phyloP scores from a whole-genome alignment of 371 early-diverging fungal genomes.

The Mortierella polycephala region DNA sequence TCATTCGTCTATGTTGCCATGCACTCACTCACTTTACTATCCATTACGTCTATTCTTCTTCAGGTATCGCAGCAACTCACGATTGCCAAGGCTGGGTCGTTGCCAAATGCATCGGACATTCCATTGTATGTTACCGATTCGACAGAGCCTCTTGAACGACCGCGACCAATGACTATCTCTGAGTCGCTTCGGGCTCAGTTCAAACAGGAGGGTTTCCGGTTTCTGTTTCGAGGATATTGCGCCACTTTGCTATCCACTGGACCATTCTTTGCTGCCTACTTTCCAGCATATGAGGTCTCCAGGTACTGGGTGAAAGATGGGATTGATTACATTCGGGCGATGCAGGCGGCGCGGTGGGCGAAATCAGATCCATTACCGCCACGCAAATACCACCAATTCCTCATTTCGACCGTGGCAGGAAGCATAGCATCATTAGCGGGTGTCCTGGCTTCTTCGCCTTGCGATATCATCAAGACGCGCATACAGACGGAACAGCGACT shows the following conservation, averaged over 20 bases:
- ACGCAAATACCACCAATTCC: constrained; percentile 23
- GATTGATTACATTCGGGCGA: constrained; percentile 38
- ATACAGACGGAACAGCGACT: constrained; percentile 47
- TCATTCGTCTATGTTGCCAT: neutral
- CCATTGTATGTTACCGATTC: constrained; percentile 35
- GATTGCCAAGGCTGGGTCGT: constrained; percentile 37
- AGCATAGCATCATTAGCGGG: constrained; percentile 40
- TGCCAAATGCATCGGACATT: constrained; percentile 33
- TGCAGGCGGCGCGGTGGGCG: constrained; percentile 21
- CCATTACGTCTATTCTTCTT: no score
- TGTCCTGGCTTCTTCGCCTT: constrained; percentile 32
- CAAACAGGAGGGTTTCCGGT: constrained; percentile 41
- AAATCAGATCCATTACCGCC: constrained; percentile 36
- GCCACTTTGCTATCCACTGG: constrained; percentile 37
- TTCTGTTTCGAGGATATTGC: constrained; percentile 45
- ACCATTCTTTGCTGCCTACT: constrained; percentile 51
- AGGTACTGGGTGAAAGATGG: constrained; percentile 23
- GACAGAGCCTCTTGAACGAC: constrained; percentile 16
- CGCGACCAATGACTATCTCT: constrained; percentile 26
- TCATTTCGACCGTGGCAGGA: constrained; percentile 40
- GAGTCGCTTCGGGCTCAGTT: constrained; percentile 33
- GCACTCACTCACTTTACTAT: neutral
- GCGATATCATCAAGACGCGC: constrained; percentile 43
- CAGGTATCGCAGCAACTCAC: constrained; percentile 45
- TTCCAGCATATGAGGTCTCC: constrained; percentile 43